Conservation (phyloP, 106 monocot species). For the Dendrobium huoshanense region DNA sequence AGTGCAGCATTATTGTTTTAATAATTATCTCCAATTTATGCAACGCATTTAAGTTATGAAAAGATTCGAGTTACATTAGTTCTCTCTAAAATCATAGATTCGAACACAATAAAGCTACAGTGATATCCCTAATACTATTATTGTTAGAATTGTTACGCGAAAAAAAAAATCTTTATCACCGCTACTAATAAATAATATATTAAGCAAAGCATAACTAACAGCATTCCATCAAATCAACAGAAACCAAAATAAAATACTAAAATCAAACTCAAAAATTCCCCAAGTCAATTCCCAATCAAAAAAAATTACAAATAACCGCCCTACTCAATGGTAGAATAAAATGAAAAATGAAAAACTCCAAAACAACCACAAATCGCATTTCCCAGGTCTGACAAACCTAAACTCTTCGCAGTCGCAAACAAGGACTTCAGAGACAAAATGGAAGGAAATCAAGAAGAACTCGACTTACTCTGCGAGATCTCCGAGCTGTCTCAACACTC, state of each 20-base stretch:
- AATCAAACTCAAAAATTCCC: neutral
- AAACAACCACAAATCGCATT: neutral
- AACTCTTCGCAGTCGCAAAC: neutral
- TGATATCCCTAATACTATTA: too few species aligned
- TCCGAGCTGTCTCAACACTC: slow-evolving; percentile 91
- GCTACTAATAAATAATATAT: neutral
- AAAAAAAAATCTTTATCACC: neutral
- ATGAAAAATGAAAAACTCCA: too few species aligned
- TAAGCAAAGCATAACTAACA: neutral
- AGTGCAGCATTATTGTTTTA: neutral
- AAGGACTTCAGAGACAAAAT: neutral
- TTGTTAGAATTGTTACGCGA: neutral
- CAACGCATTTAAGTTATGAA: neutral
- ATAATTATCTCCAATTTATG: neutral
- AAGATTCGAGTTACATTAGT: neutral
- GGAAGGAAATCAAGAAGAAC: neutral
- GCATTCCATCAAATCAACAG: neutral
- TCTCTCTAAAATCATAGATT: neutral
- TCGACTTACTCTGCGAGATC: slow-evolving; percentile 84
- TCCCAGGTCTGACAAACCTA: neutral
- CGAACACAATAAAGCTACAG: too few species aligned
- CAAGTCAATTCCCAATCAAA: neutral
- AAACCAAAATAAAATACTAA: neutral
- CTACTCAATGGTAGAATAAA: neutral
- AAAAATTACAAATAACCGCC: neutral